Conservation (phyloP, 2,329 filamentous ascomycete species). For the Fusarium sp. region DNA sequence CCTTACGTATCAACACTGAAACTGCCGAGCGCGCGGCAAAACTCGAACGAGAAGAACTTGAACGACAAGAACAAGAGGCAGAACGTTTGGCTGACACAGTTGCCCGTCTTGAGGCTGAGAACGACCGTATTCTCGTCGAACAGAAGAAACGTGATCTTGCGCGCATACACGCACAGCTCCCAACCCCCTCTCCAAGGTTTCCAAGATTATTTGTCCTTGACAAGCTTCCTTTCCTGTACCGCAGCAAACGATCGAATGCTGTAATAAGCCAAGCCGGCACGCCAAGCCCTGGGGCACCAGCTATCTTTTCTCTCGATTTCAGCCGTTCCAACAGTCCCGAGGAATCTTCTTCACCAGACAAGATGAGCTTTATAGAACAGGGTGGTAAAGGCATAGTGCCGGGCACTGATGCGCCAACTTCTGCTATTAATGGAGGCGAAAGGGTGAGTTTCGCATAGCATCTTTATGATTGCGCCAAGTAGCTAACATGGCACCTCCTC, state of each 20-base stretch:
- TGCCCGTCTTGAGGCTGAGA: constrained; percentile 60
- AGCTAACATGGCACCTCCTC: constrained; percentile 17
- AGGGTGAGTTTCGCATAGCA: constrained; percentile 64
- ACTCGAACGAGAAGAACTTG: constrained; percentile 33
- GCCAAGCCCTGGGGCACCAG: constrained; percentile 49
- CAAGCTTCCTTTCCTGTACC: constrained; percentile 60
- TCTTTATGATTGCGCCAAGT: neutral
- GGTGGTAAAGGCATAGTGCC: constrained; percentile 60
- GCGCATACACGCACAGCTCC: constrained; percentile 58
- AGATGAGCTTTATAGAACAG: constrained; percentile 56
- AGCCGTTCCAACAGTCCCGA: constrained; percentile 51
- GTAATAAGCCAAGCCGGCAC: constrained; percentile 47
- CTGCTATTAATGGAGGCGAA: constrained; percentile 83
- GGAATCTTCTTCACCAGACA: constrained; percentile 41
- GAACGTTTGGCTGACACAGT: constrained; percentile 53
- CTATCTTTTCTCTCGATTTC: constrained; percentile 52
- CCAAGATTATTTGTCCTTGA: constrained; percentile 57
- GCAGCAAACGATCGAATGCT: constrained; percentile 54
- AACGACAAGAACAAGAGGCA: constrained; percentile 39
- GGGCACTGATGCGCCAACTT: constrained; percentile 78
- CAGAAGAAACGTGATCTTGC: constrained; percentile 62
- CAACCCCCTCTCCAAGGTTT: constrained; percentile 47
- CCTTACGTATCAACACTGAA: constrained; percentile 38
- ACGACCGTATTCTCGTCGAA: constrained; percentile 60
- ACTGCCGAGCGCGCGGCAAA: constrained; percentile 34